phyloP scores from a whole-genome alignment of 2,329 filamentous ascomycete genomes.

The Alternaria sp. region DNA sequence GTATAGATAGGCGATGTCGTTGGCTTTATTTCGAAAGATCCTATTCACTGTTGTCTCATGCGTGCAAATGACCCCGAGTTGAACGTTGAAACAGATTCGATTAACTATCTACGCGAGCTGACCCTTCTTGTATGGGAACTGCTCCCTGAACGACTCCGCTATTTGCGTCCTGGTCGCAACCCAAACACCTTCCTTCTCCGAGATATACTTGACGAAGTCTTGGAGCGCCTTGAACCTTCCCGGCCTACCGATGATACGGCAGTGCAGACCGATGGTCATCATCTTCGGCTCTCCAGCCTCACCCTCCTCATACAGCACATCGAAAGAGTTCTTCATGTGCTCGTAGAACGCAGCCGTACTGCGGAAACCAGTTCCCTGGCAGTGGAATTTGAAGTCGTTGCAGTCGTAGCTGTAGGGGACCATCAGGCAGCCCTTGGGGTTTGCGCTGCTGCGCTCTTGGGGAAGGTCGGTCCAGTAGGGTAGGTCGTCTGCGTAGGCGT shows the following conservation, averaged over 20 bases:
- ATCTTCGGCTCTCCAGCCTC: constrained; percentile 48
- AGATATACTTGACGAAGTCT: constrained; percentile 62
- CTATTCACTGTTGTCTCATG: not conserved
- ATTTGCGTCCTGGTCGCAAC: constrained; percentile 62
- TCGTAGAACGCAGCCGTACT: constrained; percentile 53
- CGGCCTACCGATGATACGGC: constrained; percentile 60
- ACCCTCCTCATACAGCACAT: constrained; percentile 61
- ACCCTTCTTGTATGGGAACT: constrained; percentile 58
- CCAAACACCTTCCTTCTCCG: constrained; percentile 61
- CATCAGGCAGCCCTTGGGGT: constrained; percentile 59
- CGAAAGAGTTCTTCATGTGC: constrained; percentile 60
- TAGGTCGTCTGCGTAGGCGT: constrained; percentile 62
- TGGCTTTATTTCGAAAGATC: not conserved
- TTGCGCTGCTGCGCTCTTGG: constrained; percentile 50
- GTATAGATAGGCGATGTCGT: constrained; percentile 12
- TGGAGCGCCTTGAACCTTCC: constrained; percentile 59
- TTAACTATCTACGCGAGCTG: constrained; percentile 33
- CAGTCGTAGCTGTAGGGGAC: constrained; percentile 63
- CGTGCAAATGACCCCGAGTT: not conserved
- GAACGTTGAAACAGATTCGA: not conserved
- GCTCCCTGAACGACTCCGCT: constrained; percentile 56
- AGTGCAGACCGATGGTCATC: constrained; percentile 64
- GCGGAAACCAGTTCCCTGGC: constrained; percentile 54
- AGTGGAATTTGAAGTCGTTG: constrained; percentile 60
- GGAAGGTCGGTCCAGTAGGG: constrained; percentile 64